Evolutionary conservation across 1,139 yeast genomes (phyloP).

Genomic region (Geotrichum fermentans): DNA sequence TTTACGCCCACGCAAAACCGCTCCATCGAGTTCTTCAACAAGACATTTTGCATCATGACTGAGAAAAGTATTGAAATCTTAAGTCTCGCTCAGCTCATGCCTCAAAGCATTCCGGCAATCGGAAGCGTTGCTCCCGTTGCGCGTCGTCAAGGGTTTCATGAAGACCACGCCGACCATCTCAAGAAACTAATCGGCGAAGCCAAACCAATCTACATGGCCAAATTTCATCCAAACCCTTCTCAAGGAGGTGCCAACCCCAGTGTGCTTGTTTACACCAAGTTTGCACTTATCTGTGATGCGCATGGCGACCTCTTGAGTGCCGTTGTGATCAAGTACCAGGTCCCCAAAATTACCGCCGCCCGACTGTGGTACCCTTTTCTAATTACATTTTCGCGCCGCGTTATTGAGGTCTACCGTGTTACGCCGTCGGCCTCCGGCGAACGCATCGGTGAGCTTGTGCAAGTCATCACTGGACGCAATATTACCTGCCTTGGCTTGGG

Average conservation of each 20-base stretch:
- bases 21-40: constrained; percentile 16
- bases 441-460: constrained; percentile 15
- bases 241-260: neutral
- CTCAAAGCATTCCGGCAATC: constrained; percentile 4
- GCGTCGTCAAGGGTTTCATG: neutral
- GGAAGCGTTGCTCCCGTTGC: constrained; percentile 1
- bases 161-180: constrained; percentile 5
- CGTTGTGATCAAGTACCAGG: constrained; percentile 5
- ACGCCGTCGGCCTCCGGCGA: constrained; percentile 8
- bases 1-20: constrained; percentile 17
- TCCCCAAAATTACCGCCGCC: constrained; percentile 16
- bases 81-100: constrained; percentile 6
- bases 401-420: constrained; percentile 16
- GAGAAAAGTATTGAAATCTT: constrained; percentile 15
- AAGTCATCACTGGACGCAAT: constrained; percentile 20
- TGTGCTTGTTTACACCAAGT: constrained; percentile 17
- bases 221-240: neutral
- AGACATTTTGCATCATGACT: constrained; percentile 17
- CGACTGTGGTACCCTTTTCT: constrained; percentile 18
- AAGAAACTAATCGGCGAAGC: constrained; percentile 1
- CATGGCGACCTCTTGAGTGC: constrained; percentile 15
- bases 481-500: constrained; percentile 13
- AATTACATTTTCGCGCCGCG: constrained; percentile 15
- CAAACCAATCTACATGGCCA: constrained; percentile 11
- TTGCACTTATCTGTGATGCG: constrained; percentile 16